Evolutionary conservation across 495 filamentous ascomycete genomes (phyloP).

Genomic region (Immersiella caudata): DNA sequence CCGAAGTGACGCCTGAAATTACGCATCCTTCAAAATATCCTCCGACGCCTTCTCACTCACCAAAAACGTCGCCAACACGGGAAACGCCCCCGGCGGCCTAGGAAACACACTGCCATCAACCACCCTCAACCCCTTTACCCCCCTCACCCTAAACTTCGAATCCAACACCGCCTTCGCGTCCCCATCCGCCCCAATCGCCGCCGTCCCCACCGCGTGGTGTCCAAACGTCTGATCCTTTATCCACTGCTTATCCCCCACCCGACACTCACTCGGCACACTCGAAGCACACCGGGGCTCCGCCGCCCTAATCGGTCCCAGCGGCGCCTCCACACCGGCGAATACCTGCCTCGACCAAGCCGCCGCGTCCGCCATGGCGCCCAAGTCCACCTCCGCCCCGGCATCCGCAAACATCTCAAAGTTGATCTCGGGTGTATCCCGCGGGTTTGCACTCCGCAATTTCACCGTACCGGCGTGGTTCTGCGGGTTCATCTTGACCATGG

Average conservation of each 20-base stretch:
- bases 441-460: conserved; percentile 42
- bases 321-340: conserved; percentile 16
- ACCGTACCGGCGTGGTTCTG: conserved; percentile 48
- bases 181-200: conserved; percentile 42
- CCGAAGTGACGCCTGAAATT: background rate
- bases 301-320: conserved; percentile 47
- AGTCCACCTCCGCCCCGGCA: conserved; percentile 33
- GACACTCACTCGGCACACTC: conserved; percentile 41
- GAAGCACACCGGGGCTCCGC: conserved; percentile 46
- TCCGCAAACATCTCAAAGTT: conserved; percentile 52
- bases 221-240: conserved; percentile 44
- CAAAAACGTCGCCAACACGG: conserved; percentile 54
- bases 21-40: conserved; percentile 39
- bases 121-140: conserved; percentile 44
- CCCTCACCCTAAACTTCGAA: conserved; percentile 41
- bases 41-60: conserved; percentile 58
- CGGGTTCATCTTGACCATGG: conserved; percentile 34
- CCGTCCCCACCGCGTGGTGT: conserved; percentile 44
- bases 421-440: conserved; percentile 47
- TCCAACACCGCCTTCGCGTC: conserved; percentile 46
- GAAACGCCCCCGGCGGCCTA: conserved; percentile 48
- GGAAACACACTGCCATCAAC: conserved; percentile 51
- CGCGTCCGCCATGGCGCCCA: conserved; percentile 56
- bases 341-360: conserved; percentile 56
- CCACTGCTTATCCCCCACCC: conserved; percentile 42